Evolutionary conservation across 2,329 filamentous ascomycete species (phyloP), one percentile per base, ranked within the genome.

Genomic region (Apiospora koreana): DNA sequence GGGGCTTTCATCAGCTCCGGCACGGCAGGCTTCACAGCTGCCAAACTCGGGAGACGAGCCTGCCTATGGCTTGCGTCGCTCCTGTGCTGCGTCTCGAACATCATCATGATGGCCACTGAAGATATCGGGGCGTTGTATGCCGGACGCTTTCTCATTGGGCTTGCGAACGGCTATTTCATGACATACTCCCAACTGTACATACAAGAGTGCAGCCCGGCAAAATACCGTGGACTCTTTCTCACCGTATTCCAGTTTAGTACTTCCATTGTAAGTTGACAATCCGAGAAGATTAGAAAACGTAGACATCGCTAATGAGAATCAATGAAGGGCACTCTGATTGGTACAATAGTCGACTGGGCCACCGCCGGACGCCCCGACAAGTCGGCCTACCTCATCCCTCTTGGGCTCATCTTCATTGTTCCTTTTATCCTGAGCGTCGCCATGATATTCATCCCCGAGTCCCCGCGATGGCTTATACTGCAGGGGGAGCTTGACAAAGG

Each of bases 111-210:
- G 86, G 81, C 84, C 3, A 88, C 86, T 0, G 83, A 81, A 8
- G 77, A 80, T 69, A 87, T 90, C 46, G 85, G 81, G 21, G 86
- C 83, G 1, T 83, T 90, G 6, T 89, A 90, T 70, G 82, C 83
- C 31, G 87, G 86, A 12, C 84, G 87, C 46, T 77, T 89, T 8
- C 76, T 89, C 21, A 86, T 89, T 69, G 88, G 88, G 2, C 71
- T 89, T 6, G 85, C 86, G 7, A 89, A 89, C 74, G 87, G 87
- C 3, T 84, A 87, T 74, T 85, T 88, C 76, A 87, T 88, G 86
- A 88, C 86, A 1, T 88, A 86, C 71, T 82, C 83, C 0, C 85
- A 86, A 70, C 76, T 86, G 0, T 86, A 85, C 72, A 80, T 87
- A 18, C 85, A 87, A 73, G 81, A 82, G 74, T 75, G 73, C 35